Evolutionary conservation across 2,329 filamentous ascomycete genomes (phyloP), one percentile per base, ranked within the genome.

Genomic region (Aspergillus clavatus): DNA sequence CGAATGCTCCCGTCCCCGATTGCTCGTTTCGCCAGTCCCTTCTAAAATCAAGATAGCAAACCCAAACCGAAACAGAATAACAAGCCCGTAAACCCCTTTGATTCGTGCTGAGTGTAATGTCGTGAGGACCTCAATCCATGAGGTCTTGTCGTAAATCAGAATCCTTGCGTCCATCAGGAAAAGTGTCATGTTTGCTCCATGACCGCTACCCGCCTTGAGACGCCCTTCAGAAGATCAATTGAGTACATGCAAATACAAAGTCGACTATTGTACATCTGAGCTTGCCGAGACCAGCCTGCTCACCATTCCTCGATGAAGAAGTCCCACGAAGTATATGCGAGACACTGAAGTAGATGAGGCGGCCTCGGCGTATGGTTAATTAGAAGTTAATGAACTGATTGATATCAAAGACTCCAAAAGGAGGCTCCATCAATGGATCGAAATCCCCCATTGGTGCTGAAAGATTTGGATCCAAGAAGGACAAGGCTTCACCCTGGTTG

Each of bases 171-270:
- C 18, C 10, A 2, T 16, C 16, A 10, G 1, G 18, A 35, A 2
- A 16, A 10, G 1, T 14, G 18, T 10, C 29, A n/a, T 5, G 18
- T 10, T 35, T 5, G 16, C 16, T 11, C 19, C 8, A 18, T 35
- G 19, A 35, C 7, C 18, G 14, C 16, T 4, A 21, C 12, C 18
- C 18, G 31, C 31, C 3, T 21, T 16, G 16, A 21, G 11, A 35
- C 3, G 31, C 18, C 16, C 5, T 11, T 35, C 7, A 16, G 10
- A 35, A 19, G n/a, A 35, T 35, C 5, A 33, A 33, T 11, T 10
- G 16, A 33, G 29, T 19, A 33, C 14, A 33, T 33, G 7, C n/a
- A 8, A 14, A 19, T 4, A 16, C 29, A 16, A 72, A 57, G 4
- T 14, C 27, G 4, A 7, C 6, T 29, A 29, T 12, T 29, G 27